Conservation (phyloP, 768 basidiomycete genomes). For the Leccinum longicurvipes region DNA sequence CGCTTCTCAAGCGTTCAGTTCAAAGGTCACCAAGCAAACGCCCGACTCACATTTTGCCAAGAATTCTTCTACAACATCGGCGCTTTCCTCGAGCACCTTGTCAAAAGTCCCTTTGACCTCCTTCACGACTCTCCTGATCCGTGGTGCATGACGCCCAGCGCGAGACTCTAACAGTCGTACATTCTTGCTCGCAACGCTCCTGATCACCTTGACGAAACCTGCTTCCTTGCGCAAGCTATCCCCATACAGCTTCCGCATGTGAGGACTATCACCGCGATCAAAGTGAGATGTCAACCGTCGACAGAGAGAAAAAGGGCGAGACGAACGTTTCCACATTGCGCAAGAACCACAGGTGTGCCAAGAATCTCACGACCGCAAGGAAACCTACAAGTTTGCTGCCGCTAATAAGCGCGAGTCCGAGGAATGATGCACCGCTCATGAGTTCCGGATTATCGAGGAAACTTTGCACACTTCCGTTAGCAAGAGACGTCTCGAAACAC, state of each 20-base stretch:
- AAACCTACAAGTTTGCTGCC: conserved; percentile 88
- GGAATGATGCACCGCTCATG: conserved; percentile 94
- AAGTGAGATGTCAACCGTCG: neutral
- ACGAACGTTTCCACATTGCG: conserved; percentile 86
- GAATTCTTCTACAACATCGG: conserved; percentile 91
- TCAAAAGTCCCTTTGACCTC: conserved; percentile 95
- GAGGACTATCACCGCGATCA: conserved; percentile 59
- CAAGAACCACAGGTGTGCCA: conserved; percentile 97
- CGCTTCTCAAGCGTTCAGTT: conserved; percentile 44
- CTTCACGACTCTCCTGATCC: conserved; percentile 76
- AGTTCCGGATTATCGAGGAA: conserved; percentile 95
- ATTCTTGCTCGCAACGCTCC: conserved; percentile 84
- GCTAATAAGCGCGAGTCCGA: conserved; percentile 88
- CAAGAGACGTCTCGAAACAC: neutral
- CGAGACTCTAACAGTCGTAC: conserved; percentile 70
- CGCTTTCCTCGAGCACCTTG: conserved; percentile 93
- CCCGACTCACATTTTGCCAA: conserved; percentile 73
- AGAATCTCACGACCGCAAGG: conserved; percentile 78
- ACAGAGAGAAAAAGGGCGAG: neutral
- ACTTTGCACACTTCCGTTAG: conserved; percentile 34
- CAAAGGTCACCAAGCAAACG: neutral
- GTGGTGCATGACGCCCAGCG: conserved; percentile 79
- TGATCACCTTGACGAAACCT: conserved; percentile 97
- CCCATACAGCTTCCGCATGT: conserved; percentile 96
- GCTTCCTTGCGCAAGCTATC: conserved; percentile 92